Conservation (phyloP, 2,329 filamentous ascomycete genomes). For the Aspergillus pseudoviridinutans region DNA sequence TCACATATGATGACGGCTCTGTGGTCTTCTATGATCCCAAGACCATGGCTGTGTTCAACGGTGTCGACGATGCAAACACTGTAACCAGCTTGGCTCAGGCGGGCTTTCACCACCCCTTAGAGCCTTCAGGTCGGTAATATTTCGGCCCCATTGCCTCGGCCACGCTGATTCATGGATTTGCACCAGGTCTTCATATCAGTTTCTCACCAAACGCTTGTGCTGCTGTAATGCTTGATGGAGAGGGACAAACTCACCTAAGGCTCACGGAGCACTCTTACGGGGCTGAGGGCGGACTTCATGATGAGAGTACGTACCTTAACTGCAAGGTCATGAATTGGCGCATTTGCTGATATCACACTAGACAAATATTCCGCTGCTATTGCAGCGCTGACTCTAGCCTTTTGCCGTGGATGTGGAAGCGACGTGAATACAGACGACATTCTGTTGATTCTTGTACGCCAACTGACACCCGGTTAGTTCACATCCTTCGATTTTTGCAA, state of each 20-base stretch:
- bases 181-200: constrained; percentile 31
- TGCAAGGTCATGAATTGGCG: neutral
- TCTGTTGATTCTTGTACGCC: constrained; percentile 60
- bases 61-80: constrained; percentile 59
- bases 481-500: constrained; percentile 35
- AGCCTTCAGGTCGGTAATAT: constrained; percentile 54
- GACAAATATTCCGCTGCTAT: constrained; percentile 51
- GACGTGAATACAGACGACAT: constrained; percentile 65
- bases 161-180: constrained; percentile 8
- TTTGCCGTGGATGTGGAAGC: constrained; percentile 46
- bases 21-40: constrained; percentile 75
- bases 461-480: constrained; percentile 36
- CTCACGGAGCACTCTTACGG: constrained; percentile 41
- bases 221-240: constrained; percentile 34
- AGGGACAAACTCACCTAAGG: constrained; percentile 37
- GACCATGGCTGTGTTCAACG: constrained; percentile 65
- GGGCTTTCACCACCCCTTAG: constrained; percentile 68
- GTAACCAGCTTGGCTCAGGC: constrained; percentile 71
- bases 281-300: constrained; percentile 30
- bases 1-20: constrained; percentile 75
- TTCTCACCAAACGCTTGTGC: constrained; percentile 45
- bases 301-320: constrained; percentile 33
- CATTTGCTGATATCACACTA: constrained; percentile 13
- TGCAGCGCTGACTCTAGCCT: constrained; percentile 56
- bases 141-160: neutral